These are phyloP conservation scores for Xylariales sp. DNA, from an alignment of 2,329 filamentous ascomycete genomes.

Conservation along the genomic window DNA sequence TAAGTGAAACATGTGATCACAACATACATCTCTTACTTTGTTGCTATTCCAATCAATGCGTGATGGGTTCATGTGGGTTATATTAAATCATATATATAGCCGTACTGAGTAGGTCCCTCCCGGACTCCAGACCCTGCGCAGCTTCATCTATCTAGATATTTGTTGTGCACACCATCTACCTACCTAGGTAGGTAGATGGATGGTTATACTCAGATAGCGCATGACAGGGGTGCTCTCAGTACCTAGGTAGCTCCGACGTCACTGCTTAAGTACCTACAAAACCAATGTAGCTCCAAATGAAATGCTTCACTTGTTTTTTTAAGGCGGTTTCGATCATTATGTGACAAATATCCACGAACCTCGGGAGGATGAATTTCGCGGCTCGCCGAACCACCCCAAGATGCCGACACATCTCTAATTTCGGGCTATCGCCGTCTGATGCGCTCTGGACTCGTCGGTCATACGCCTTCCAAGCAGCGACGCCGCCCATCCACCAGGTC, in stretches of 20 bases:
- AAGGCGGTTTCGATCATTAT: constrained; percentile 40
- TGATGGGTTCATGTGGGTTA: too few species aligned
- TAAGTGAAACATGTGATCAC: too few species aligned
- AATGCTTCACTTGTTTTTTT: constrained; percentile 27
- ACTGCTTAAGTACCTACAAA: constrained; percentile 6
- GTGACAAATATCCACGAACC: constrained; percentile 40
- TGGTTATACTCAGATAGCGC: constrained; percentile 1
- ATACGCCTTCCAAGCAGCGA: constrained; percentile 83
- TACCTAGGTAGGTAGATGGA: background rate
- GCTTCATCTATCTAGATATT: too few species aligned
- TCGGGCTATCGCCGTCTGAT: constrained; percentile 26
- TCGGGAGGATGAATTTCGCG: constrained; percentile 48
- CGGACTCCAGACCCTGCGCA: too few species aligned
- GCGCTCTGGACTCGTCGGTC: constrained; percentile 55
- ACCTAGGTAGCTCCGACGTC: constrained; percentile 29
- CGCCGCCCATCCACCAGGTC: constrained; percentile 83
- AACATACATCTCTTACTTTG: too few species aligned
- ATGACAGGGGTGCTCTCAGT: constrained; percentile 9
- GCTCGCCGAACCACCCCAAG: constrained; percentile 40
- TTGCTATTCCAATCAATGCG: too few species aligned
- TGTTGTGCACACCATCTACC: too few species aligned
- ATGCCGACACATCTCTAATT: constrained; percentile 34
- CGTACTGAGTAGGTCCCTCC: too few species aligned
- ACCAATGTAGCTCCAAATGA: constrained; percentile 2
- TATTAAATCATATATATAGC: too few species aligned